Base-by-base conservation (phyloP, 1,284 basidiomycete genomes). In the Laetiporus sulphureus region DNA sequence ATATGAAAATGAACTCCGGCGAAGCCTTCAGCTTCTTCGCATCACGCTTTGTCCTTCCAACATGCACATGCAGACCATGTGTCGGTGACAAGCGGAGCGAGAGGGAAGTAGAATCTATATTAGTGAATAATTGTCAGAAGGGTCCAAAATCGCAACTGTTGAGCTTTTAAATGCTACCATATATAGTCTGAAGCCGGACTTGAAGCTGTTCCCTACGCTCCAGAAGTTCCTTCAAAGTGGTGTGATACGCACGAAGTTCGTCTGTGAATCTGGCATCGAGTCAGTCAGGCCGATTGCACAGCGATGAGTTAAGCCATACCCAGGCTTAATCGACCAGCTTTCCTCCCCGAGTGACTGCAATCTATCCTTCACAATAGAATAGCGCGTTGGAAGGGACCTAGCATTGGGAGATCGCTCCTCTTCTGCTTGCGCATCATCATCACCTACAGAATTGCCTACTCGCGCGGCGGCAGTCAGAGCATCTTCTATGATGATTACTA, bases 11-110 rank as follows among this genome's bases (percentile, higher is more conserved):
- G 50, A 89, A 87, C 2, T 61, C 60, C 4, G 67, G 53, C 8
- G 75, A 66, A 15, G 54, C 57, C 47, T 69, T 70, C 21, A 84
- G 51, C 45, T 65, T 72, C 20, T 48, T 56, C 44, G 69, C 70
- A 47, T 86, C 81, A 27, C 73, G 75, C 60, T 75, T 88, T 30
- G 65, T 63, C 51, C 73, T 77, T 22, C 69, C 66, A 20, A 92
- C 62, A 48, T 89, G 84, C 32, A 91, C 71, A 56, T 86, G 82
- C 67, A 83, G 76, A 8, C 89, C 88, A 44, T 80, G 75, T 12
- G 72, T 71, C 7, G 78, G 69, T 2, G 74, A 81, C 18, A 75
- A 76, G 24, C 85, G 77, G 35, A 92, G 66, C 5, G 79, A 79
- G 46, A 91, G 58, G 13, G 86, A 86, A 12, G 82, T 75, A 1